Base-by-base conservation (phyloP, 352 stramenopile genomes). In the Globisporangium middletonii region DNA sequence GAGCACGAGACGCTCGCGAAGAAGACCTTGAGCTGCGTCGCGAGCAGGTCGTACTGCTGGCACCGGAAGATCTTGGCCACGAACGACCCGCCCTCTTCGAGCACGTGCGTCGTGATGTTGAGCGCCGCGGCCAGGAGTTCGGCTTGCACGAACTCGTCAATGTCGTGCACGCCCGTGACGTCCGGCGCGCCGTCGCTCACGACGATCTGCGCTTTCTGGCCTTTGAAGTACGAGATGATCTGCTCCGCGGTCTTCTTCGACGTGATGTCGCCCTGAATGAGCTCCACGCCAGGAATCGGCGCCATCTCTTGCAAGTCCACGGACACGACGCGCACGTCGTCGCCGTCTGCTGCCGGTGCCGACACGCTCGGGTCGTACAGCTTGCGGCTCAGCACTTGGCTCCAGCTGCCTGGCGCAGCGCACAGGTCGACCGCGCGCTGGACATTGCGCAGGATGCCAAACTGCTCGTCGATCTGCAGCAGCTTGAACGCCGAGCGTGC, bases 301-400 rank as follows among this genome's bases (percentile, higher is more conserved):
- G 97, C 96, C 96, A 99, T 99, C 58, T 98, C 95, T 68, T 99
- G 97, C 52, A 99, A 72, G 75, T 99, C 97, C 41, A 99, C 97
- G 19, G 97, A 97, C 48, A 99, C 93, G 46, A 99, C 95, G 55
- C 80, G 72, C 37, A 93, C 75, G 38, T 85, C 66, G 9, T 54
- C 37, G 54, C 5, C 15, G 47, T 52, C 67, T 9, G 57, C 50
- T n/a, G 69, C 65, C 4, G 55, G 57, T 1, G 52, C 53, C 6
- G 65, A 55, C 18, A 62, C 64, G 43, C 68, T 79, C 33, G 59
- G 60, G 53, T 84, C 65, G 56, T 94, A 90, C 16, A 99, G 69
- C 54, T 93, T 89, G 30, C 93, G 80, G 50, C 84, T 93, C 27
- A 99, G 75, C 45, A 99, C 97, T 80, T 99, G 97, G 57, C 83